Evolutionary conservation across 495 filamentous ascomycete genomes (phyloP), one percentile per base, ranked within the genome.

Genomic region (Peziza echinospora): DNA sequence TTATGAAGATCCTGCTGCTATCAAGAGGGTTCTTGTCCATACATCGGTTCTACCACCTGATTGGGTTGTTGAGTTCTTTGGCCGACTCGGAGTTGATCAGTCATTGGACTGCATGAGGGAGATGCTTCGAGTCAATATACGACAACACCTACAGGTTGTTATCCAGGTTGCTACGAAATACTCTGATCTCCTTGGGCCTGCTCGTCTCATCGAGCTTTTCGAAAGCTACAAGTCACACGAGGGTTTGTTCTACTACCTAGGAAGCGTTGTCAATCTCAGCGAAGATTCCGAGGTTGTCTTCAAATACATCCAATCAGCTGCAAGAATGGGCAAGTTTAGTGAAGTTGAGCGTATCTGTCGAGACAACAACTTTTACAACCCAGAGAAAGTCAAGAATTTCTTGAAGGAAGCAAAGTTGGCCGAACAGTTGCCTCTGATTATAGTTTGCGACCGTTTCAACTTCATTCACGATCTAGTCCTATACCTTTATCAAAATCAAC

Each of bases 361-460:
- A 46, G 89, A 99, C 60, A 92, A 81, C 70, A 84, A 78, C 67
- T 76, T 75, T 60, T 94, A 87, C 70, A 93, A 96, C 63, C 75
- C 86, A 0, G 86, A 93, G 63, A 89, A 92, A 68, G 87, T 96
- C 43, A 94, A 94, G 69, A 99, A 99, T 70, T 99, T 96, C 75
- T 70, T 99, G 45, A 99, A 96, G 67, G 91, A 99, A 62, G 86
- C 89, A 30, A 78, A 76, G 52, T 70, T 99, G 47, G 78, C 76
- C 5, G 89, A 96, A 63, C 85, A 93, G 65, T 71, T 96, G 40
- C 91, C 91, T 13, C 68, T 99, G 47, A 96, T 99, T 66, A 92
- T 96, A 57, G 91, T 99, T 51, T 96, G 91, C 64, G 91, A 99
- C 55, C 84, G 86, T 16, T 93, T 91, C 72, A 92, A 94, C 67